Conservation (phyloP, 768 basidiomycete genomes). For the Serendipita sp. region DNA sequence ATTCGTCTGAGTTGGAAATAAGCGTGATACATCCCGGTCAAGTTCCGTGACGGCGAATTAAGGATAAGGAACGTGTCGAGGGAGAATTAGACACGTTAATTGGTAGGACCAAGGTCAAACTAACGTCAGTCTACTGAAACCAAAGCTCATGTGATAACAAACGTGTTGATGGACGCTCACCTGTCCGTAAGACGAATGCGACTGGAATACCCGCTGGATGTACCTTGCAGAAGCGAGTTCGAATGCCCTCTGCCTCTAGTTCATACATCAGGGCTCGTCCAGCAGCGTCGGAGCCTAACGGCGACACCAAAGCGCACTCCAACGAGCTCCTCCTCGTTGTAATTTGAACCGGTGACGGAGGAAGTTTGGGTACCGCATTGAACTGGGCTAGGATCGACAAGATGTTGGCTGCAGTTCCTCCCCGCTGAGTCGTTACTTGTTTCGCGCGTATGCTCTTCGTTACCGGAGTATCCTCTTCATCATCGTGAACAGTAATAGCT, state of each 20-base stretch:
- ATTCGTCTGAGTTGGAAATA: conserved; percentile 28
- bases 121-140: no score
- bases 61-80: no score
- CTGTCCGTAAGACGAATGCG: conserved; percentile 67
- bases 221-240: conserved; percentile 56
- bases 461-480: conserved; percentile 30
- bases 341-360: not conserved
- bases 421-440: conserved; percentile 47
- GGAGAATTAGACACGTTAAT: no score
- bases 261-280: conserved; percentile 45
- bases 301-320: conserved; percentile 55
- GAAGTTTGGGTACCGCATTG: conserved; percentile 8
- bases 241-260: conserved; percentile 49
- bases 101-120: no score
- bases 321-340: conserved; percentile 18
- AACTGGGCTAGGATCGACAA: conserved; percentile 62
- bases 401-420: conserved; percentile 56
- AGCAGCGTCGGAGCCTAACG: conserved; percentile 57
- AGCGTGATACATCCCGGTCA: conserved; percentile 7
- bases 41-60: conserved; percentile 1
- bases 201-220: conserved; percentile 61
- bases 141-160: not conserved
- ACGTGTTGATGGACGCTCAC: conserved; percentile 23
- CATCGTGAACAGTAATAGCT: not conserved
- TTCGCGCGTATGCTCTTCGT: conserved; percentile 50